Conservation (phyloP, 2,329 filamentous ascomycete genomes). For the Fusarium coffeatum region DNA sequence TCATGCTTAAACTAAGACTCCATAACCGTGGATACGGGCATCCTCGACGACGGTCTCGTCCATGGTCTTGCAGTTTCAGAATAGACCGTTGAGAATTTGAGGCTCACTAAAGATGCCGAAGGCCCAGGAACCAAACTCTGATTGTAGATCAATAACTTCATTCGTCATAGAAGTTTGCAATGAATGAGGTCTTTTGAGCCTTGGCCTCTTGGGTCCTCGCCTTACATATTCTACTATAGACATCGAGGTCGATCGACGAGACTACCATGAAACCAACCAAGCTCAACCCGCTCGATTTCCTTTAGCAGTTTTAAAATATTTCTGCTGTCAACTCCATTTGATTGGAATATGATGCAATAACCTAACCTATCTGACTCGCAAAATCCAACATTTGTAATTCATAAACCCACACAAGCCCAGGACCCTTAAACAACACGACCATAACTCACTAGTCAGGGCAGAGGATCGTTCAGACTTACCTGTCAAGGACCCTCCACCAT, state of each 20-base stretch:
- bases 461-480: not conserved
- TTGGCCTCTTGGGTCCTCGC: not conserved
- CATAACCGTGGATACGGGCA: not conserved
- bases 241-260: not conserved
- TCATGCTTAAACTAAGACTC: not conserved
- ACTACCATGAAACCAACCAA: not conserved
- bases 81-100: slow-evolving; percentile 20
- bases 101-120: slow-evolving; percentile 9
- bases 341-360: not conserved
- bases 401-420: not conserved
- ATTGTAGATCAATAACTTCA: not conserved
- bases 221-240: not conserved
- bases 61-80: slow-evolving; percentile 4
- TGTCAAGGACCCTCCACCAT: not conserved
- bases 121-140: slow-evolving; percentile 32
- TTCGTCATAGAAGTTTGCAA: not conserved
- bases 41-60: not conserved
- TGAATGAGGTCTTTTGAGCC: not conserved
- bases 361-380: not conserved
- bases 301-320: not conserved
- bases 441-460: not conserved
- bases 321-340: not conserved
- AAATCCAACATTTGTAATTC: not conserved
- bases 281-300: not conserved
- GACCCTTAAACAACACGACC: not conserved